These are phyloP conservation scores for Lathyrus oleraceus DNA, from an alignment of 306 rosid genomes.

Conservation along the genomic window DNA sequence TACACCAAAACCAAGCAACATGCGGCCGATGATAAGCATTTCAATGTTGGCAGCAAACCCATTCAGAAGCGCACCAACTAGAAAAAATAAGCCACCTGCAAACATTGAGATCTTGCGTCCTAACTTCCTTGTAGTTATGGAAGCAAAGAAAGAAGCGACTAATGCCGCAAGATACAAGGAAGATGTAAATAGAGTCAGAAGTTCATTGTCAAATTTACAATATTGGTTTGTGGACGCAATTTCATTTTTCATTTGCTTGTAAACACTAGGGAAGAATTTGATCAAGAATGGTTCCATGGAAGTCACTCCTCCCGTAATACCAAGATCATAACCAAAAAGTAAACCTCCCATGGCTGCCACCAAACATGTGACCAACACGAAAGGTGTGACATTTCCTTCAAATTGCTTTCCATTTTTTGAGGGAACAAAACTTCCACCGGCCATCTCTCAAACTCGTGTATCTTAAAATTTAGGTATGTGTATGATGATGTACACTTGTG, in stretches of 20 bases:
- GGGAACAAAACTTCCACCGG: neutral
- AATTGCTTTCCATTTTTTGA: neutral
- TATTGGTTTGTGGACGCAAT: neutral
- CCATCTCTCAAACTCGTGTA: constrained; percentile 3
- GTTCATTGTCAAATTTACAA: neutral
- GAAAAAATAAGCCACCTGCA: constrained; percentile 28
- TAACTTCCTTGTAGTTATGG: constrained; percentile 12
- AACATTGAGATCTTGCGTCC: constrained; percentile 33
- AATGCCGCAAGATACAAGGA: neutral
- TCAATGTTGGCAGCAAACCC: constrained; percentile 15
- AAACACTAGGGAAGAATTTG: neutral
- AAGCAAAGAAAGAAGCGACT: constrained; percentile 29
- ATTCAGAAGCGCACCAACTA: constrained; percentile 26
- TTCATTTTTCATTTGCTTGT: neutral
- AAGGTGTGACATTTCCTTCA: constrained; percentile 25
- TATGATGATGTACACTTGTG: neutral
- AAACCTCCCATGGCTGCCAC: constrained; percentile 37
- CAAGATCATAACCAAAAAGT: constrained; percentile 24
- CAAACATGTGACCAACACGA: constrained; percentile 23
- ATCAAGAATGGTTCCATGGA: neutral
- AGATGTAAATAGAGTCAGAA: neutral
- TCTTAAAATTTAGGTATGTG: neutral
- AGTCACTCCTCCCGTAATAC: neutral
- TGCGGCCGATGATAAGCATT: neutral
- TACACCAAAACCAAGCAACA: constrained; percentile 19